Evolutionary conservation across 192 early-diverging fungal species (phyloP), one percentile per base, ranked within the genome.

Genomic region (Backusella mclennaniae): DNA sequence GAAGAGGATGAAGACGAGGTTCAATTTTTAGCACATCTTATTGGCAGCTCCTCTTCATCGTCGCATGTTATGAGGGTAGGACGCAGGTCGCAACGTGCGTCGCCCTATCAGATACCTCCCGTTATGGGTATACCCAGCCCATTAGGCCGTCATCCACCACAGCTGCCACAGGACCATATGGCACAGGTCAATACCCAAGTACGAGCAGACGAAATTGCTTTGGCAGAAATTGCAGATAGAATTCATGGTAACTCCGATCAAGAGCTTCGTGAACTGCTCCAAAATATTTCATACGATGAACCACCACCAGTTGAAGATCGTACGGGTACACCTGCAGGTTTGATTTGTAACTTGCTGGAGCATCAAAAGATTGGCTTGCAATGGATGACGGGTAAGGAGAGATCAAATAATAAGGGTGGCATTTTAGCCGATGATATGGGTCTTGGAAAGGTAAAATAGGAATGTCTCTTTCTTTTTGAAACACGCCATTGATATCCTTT

Each of bases 361-460:
- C 89, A 92, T 70, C 90, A 92, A 78, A 85, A 85, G 53, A 84
- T 84, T 69, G 90, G 88, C 4, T 69, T 92, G 31, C 80, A 84
- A 1, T 92, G 91, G 91, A 82, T 92, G 80, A 76, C 78, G 26
- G 82, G 84, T 35, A 86, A 85, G 84, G 91, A 92, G 63, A 72
- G 11, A 75, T 76, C 4, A 67, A 5, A 59, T 14, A 85, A 84
- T 41, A 77, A 81, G 3, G 91, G 91, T 39, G 91, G 91, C 6
- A 85, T 91, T 46, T 77, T 92, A 0, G 88, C 85, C 1, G 91
- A 92, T 74, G 91, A 92, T 69, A 91, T 91, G 91, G 93, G 91
- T 15, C 77, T 92, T 52, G 91, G 91, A 5, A 93, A 96, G 23
- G 79, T 80, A 73, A 38, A 33, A 53, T 23, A 14, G 15, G 35